Percentiles rank a stretch among this genome's conserved stretches.
Conservation (phyloP, 139 green algal genomes). For the Chlorella sp. region DNA sequence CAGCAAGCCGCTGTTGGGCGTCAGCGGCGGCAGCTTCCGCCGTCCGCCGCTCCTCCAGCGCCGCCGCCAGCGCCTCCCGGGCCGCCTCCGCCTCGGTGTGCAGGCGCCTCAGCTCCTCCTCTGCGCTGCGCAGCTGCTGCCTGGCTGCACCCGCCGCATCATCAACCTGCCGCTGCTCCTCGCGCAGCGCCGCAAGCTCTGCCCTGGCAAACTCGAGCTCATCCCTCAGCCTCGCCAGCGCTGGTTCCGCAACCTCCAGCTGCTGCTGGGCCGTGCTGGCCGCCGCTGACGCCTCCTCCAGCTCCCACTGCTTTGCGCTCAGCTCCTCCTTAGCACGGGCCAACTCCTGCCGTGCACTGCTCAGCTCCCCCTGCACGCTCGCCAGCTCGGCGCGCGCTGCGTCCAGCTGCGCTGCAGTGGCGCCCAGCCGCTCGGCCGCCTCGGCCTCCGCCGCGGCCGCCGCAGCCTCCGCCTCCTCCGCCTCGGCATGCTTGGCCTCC, state of each 20-base stretch:
- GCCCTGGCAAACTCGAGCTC: neutral
- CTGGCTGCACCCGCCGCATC: too few species aligned
- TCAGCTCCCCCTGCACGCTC: neutral
- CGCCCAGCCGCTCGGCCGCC: too few species aligned
- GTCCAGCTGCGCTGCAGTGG: neutral
- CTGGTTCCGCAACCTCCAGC: slow-evolving; percentile 11
- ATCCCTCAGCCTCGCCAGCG: neutral
- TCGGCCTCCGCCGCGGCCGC: too few species aligned
- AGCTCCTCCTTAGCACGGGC: neutral
- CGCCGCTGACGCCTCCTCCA: neutral
- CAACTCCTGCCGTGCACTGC: neutral
- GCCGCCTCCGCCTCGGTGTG: neutral
- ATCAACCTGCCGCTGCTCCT: too few species aligned
- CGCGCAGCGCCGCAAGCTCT: neutral
- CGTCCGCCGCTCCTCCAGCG: neutral
- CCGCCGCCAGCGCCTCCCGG: neutral
- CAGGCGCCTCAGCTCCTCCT: too few species aligned
- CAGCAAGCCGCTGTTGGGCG: too few species aligned
- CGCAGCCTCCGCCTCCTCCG: neutral
- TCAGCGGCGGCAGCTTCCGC: neutral
- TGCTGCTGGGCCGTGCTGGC: slow-evolving; percentile 1
- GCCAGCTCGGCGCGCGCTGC: neutral
- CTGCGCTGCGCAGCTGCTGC: too few species aligned
- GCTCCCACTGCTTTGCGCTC: slow-evolving; percentile 7
- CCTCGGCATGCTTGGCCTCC: neutral